phyloP scores from a whole-genome alignment of 192 early-diverging fungal genomes.

The Rhizoclosmatium sp. region DNA sequence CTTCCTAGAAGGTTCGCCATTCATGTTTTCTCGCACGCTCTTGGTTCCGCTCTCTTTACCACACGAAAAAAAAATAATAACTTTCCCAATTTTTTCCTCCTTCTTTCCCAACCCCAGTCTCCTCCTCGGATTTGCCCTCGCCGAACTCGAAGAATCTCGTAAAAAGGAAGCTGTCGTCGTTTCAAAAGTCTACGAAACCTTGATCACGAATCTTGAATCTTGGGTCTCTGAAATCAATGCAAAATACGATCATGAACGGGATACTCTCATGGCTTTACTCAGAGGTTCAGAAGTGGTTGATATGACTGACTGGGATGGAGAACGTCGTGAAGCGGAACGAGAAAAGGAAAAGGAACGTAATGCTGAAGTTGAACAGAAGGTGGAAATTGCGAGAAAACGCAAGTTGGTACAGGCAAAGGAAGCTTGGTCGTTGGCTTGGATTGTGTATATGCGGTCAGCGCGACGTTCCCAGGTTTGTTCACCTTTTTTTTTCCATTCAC shows the following conservation, averaged over 20 bases:
- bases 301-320: constrained; percentile 58
- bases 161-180: constrained; percentile 44
- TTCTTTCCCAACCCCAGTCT: constrained; percentile 39
- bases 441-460: constrained; percentile 85
- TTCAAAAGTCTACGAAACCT: constrained; percentile 48
- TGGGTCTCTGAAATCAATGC: constrained; percentile 43
- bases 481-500: neutral
- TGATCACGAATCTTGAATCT: constrained; percentile 48
- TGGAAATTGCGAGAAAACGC: constrained; percentile 63
- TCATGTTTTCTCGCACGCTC: neutral
- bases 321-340: constrained; percentile 56
- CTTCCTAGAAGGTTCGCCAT: constrained; percentile 70
- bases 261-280: constrained; percentile 39
- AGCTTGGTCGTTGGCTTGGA: constrained; percentile 77
- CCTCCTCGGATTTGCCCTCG: constrained; percentile 56
- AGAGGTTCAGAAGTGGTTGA: constrained; percentile 26
- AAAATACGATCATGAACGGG: constrained; percentile 52
- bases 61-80: neutral
- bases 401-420: constrained; percentile 66
- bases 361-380: constrained; percentile 63
- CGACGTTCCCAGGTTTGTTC: constrained; percentile 76
- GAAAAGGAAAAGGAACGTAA: constrained; percentile 65
- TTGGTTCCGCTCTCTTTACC: neutral
- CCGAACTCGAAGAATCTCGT: constrained; percentile 56
- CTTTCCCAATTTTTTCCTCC: neutral